These are phyloP conservation scores for Eugenia klotzschiana DNA, from an alignment of 441 rosid species.

Conservation along the genomic window DNA sequence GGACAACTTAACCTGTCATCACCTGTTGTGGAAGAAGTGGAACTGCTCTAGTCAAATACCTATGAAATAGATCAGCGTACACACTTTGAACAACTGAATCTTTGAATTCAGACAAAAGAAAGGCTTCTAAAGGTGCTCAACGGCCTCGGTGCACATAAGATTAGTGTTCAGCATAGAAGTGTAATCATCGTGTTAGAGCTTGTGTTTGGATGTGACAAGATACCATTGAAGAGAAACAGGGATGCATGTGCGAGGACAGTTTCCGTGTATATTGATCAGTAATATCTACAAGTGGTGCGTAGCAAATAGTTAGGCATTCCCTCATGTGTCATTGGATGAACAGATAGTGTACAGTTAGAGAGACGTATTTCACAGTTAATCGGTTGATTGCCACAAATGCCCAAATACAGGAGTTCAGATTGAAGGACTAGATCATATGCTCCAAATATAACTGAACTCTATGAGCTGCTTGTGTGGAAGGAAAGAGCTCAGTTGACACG, in stretches of 20 bases:
- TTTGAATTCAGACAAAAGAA: neutral
- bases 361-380: neutral
- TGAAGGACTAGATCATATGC: neutral
- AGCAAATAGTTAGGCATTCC: neutral
- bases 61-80: neutral
- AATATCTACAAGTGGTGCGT: neutral
- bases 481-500: neutral
- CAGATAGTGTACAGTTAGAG: neutral
- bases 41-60: neutral
- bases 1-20: neutral
- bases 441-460: neutral
- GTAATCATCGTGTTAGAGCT: neutral
- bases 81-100: neutral
- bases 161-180: neutral
- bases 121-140: neutral
- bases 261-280: neutral
- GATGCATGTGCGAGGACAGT: neutral
- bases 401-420: neutral
- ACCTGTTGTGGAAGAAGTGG: neutral
- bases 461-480: neutral
- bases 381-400: neutral
- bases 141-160: neutral
- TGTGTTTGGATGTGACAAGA: neutral
- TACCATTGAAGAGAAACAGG: neutral
- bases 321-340: neutral